Percentiles rank a stretch among this genome's conserved stretches.
These are phyloP conservation scores for Sarocladium oryzae DNA, from an alignment of 2,329 filamentous ascomycete genomes.

Conservation along the genomic window DNA sequence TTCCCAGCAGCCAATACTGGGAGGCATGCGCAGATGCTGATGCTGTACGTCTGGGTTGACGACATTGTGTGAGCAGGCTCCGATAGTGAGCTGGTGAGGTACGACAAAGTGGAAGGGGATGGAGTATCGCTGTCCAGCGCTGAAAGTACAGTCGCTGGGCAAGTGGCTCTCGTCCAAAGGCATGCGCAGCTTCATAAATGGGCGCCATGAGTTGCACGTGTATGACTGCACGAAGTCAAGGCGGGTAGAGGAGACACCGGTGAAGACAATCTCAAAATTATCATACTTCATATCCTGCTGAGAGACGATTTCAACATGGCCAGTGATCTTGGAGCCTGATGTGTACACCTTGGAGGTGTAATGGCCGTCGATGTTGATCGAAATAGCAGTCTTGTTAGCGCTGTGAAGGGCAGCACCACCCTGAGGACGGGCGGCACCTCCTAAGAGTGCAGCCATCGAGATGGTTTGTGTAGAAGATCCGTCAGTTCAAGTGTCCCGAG, in stretches of 20 bases:
- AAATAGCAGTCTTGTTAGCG: slow-evolving; percentile 32
- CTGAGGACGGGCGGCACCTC: slow-evolving; percentile 12
- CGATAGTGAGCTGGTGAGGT: slow-evolving; percentile 49
- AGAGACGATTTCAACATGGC: slow-evolving; percentile 40
- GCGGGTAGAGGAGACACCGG: slow-evolving; percentile 43
- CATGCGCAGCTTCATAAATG: slow-evolving; percentile 51
- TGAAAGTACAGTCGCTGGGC: slow-evolving; percentile 40
- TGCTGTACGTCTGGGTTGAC: slow-evolving; percentile 39
- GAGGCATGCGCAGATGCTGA: slow-evolving; percentile 47
- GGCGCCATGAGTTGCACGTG: slow-evolving; percentile 41
- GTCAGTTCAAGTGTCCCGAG: neutral
- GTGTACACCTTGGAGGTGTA: slow-evolving; percentile 50
- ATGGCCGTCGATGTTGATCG: slow-evolving; percentile 46
- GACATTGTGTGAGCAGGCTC: slow-evolving; percentile 46
- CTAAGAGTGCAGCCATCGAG: slow-evolving; percentile 11
- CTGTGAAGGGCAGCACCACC: slow-evolving; percentile 4
- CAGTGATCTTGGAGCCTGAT: slow-evolving; percentile 44
- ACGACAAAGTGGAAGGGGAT: slow-evolving; percentile 56
- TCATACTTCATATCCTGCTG: slow-evolving; percentile 43
- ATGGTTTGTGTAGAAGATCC: slow-evolving; percentile 1
- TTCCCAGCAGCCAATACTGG: slow-evolving; percentile 46
- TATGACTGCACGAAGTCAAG: slow-evolving; percentile 44
- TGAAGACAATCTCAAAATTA: slow-evolving; percentile 44
- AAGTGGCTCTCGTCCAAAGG: slow-evolving; percentile 41
- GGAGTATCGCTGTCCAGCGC: slow-evolving; percentile 40